phyloP scores from a whole-genome alignment of 306 rosid species.

The Quercus mongolica region DNA sequence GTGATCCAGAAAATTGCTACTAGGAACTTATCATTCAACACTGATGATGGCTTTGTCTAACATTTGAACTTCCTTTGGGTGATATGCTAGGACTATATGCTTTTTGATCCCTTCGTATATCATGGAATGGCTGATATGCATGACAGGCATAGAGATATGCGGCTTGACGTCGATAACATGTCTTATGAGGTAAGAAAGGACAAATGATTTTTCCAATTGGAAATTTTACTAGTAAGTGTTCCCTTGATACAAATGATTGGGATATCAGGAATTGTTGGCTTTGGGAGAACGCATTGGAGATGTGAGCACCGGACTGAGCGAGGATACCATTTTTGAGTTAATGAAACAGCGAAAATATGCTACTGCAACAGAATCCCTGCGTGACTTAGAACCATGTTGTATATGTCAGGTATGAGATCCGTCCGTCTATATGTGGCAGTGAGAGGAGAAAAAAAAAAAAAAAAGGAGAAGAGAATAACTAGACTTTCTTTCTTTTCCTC shows the following conservation, averaged over 20 bases:
- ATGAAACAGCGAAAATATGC: conserved; percentile 49
- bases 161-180: conserved; percentile 95
- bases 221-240: conserved; percentile 5
- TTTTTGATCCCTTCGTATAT: conserved; percentile 68
- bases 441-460: not conserved
- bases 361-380: conserved; percentile 27
- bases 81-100: conserved; percentile 68
- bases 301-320: conserved; percentile 74
- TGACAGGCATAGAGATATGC: conserved; percentile 93
- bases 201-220: conserved; percentile 12
- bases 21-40: conserved; percentile 15
- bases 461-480: too few relatives aligned
- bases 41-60: not conserved
- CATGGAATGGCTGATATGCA: conserved; percentile 83
- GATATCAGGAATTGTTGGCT: conserved; percentile 75
- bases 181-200: conserved; percentile 70
- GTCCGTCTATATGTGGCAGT: not conserved
- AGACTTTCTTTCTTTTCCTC: too few relatives aligned
- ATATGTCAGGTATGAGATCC: conserved; percentile 64
- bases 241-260: conserved; percentile 21
- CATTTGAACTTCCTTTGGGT: not conserved
- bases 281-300: conserved; percentile 86
- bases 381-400: conserved; percentile 75
- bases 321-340: conserved; percentile 49
- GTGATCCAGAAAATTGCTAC: conserved; percentile 15